Percentiles rank a stretch among this genome's conserved stretches.
Evolutionary conservation across 2,329 filamentous ascomycete species (phyloP).

Genomic region (Calonectria pseudoreteaudii): DNA sequence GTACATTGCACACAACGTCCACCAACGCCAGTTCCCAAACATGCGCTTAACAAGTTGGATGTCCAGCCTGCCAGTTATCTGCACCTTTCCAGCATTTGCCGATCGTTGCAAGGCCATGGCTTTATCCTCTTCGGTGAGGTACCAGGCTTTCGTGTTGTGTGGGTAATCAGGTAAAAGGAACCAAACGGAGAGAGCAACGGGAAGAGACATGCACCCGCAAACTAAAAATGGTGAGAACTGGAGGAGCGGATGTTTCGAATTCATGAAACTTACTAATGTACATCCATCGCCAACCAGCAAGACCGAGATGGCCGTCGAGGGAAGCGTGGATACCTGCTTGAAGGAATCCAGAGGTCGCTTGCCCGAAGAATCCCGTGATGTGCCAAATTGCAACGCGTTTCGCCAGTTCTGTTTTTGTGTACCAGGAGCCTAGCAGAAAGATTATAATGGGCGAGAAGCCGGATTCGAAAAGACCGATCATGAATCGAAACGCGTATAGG

Average conservation of each 20-base stretch:
- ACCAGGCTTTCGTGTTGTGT: neutral
- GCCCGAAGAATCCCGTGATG: neutral
- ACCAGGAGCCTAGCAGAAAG: neutral
- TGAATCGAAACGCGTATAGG: neutral
- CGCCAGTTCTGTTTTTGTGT: neutral
- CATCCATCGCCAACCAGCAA: neutral
- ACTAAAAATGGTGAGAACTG: neutral
- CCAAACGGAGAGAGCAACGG: neutral
- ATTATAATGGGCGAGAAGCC: conserved; percentile 2
- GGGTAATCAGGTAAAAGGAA: neutral
- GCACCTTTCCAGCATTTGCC: neutral
- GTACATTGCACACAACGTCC: conserved; percentile 1
- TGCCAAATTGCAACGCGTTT: neutral
- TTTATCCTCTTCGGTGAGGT: neutral
- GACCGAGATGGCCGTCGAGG: neutral
- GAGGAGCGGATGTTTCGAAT: no score
- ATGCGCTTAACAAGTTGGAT: neutral
- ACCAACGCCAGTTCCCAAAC: neutral
- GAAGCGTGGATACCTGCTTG: neutral
- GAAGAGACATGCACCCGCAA: neutral
- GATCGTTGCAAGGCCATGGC: neutral
- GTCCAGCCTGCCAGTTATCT: neutral
- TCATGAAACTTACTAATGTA: neutral
- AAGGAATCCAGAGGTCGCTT: neutral
- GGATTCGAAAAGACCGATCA: neutral